Conservation (phyloP, 495 filamentous ascomycete genomes). For the Neurospora sp. region DNA sequence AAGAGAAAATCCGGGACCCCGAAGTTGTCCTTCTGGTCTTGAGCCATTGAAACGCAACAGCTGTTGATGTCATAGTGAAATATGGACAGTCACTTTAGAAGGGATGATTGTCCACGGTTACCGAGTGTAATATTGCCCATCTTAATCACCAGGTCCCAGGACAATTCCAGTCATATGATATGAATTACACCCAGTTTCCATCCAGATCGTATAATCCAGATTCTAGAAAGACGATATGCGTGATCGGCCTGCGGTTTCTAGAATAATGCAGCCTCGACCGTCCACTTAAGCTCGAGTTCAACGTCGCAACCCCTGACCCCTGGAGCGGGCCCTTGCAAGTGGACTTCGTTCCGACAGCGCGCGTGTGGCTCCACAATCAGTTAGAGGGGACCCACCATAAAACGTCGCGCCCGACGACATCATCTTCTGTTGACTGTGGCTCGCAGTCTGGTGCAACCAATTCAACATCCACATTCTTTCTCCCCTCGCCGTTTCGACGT, state of each 20-base stretch:
- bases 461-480: neutral
- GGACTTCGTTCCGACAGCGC: neutral
- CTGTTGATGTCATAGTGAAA: neutral
- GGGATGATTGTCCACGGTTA: neutral
- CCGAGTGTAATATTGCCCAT: neutral
- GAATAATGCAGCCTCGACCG: neutral
- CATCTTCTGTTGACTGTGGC: neutral
- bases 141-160: neutral
- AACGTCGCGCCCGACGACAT: slow-evolving; percentile 1
- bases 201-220: no score
- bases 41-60: neutral
- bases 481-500: neutral
- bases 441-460: neutral
- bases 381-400: slow-evolving; percentile 2
- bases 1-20: neutral
- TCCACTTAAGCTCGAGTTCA: neutral
- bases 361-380: slow-evolving; percentile 1
- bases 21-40: neutral
- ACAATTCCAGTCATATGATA: neutral
- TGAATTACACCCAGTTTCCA: neutral
- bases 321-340: neutral
- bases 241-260: neutral
- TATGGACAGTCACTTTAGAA: neutral
- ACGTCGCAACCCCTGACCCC: neutral
- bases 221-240: neutral